Base-by-base conservation (phyloP, 2,329 filamentous ascomycete genomes). In the Teratosphaeria pseudoeucalypti region DNA sequence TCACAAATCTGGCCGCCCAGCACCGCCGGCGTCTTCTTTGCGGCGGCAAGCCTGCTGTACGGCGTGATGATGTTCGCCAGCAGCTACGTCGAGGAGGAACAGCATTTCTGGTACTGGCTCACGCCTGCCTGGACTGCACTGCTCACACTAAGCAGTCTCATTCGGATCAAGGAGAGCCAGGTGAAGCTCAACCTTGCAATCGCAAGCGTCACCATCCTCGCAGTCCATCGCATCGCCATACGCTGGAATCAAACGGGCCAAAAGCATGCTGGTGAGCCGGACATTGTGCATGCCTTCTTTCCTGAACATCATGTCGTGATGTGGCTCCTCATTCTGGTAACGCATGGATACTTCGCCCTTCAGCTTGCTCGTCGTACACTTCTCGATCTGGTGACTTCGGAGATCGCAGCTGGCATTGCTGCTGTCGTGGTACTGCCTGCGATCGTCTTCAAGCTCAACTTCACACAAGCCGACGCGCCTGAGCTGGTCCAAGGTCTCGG, bases 191-290 rank as follows among this genome's bases (percentile, higher is more conserved):
- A 52, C 6, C 43, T 65, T 23, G 60, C 60, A 2, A 9, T 58
- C 9, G 65, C 69, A 9, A 64, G 64, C 7, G 57, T 67, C 4
- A 49, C 65, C 61, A 52, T 88, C 0, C 77, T 92, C 7, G 68
- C 80, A 1, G 75, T 83, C 7, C 81, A 89, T 57, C 83, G 92
- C 39, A 67, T 95, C 2, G 77, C 85, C 43, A 79, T 90, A 52
- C 82, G 87, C 59, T 99, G 92, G 92, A 97, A 97, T 70, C 94
- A 97, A 73, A 97, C 94, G 0, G 94, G 94, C 4, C 92, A 97
- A 71, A 99, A 99, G 73, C 92, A 90, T 67, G 88, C 94, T 1
- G 92, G 92, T n/a, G 88, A 87, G 47, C 85, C 90, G 29, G 94
- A 97, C 68, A 89, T 97, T 54, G 88, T 89, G 63, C 89, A 87